A percentile compares a stretch with the other conserved stretches of the same genome.
Conservation (phyloP, 805 yeast genomes). For the Myxozyma neotropica region DNA sequence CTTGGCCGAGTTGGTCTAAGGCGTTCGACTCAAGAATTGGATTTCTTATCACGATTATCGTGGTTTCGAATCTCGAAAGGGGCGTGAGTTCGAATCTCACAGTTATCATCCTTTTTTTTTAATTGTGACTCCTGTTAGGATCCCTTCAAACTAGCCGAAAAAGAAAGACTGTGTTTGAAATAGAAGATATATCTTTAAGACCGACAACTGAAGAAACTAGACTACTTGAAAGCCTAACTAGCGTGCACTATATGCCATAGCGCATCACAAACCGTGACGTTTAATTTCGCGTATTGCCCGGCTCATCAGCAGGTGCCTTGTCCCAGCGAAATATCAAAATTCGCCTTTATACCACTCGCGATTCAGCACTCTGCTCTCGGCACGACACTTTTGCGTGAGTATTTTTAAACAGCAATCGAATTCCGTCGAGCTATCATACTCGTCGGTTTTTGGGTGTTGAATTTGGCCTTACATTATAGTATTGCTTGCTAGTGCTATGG, state of each 20-base stretch:
- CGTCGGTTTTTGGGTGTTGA: background rate
- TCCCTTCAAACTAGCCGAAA: too few species aligned
- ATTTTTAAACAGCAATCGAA: background rate
- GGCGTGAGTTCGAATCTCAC: conserved; percentile 36
- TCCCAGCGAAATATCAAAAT: conserved; percentile 9
- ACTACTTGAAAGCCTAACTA: background rate
- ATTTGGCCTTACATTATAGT: background rate
- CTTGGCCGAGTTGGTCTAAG: conserved; percentile 36
- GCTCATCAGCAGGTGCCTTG: background rate
- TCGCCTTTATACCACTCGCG: background rate
- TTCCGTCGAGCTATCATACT: background rate
- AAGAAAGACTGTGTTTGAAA: too few species aligned
- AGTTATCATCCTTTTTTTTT: conserved; percentile 27
- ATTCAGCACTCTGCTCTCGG: background rate
- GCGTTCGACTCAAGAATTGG: conserved; percentile 35
- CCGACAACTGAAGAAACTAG: too few species aligned
- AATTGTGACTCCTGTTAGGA: background rate
- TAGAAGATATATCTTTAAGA: too few species aligned
- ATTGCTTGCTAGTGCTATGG: conserved; percentile 6
- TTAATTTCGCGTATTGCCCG: background rate
- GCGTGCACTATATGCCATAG: background rate
- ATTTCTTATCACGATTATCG: conserved; percentile 27
- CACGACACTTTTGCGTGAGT: background rate
- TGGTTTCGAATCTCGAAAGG: conserved; percentile 36
- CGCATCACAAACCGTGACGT: background rate